Base-by-base conservation (phyloP, 2,329 filamentous ascomycete species). In the Paraconiothyrium brasiliense region DNA sequence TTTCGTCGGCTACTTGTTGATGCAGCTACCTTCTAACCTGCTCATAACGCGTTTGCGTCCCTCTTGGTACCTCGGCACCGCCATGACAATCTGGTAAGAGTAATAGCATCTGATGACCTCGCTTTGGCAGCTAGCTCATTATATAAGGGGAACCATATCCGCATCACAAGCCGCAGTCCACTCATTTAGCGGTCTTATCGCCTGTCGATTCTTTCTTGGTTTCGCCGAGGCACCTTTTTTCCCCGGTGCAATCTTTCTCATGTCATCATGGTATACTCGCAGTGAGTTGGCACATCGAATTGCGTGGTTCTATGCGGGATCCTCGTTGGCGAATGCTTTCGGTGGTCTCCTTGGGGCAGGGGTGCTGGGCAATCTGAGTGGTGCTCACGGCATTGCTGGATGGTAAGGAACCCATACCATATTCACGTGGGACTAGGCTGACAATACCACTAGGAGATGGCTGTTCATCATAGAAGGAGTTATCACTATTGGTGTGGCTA, bases 241-340 rank as follows among this genome's bases (percentile, higher is more conserved):
- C 13, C 50, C 32, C 43, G 60, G 60, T 11, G n/a, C 16, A 14
- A 41, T 60, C n/a, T 59, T 43, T 41, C 57, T 83, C 59, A 76
- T 85, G 9, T 82, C 79, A 7, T 82, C 80, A 63, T 85, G 83
- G 82, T 85, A 85, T 64, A 85, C 82, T 3, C 81, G 81, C 49
- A 79, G 81, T 32, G 84, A 85, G 63, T 69, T 85, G 20, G 80
- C 79, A 4, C 75, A 83, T 41, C 79, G 84, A 8, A 84, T 81
- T 67, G 80, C 81, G 24, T 78, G 84, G 47, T 80, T 86, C 55
- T 84, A 84, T 68, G 81, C 81, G 4, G 83, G 83, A 13, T 81
- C 79, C 3, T 70, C 84, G 24, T 76, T 85, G 41, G 81, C 80
- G 22, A 81, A 80, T 24, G 83, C 84, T 13, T 79, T 82, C 52